Evolutionary conservation across 1,284 basidiomycete species (phyloP), one percentile per base, ranked within the genome.

Genomic region (Chalciporus sp.): DNA sequence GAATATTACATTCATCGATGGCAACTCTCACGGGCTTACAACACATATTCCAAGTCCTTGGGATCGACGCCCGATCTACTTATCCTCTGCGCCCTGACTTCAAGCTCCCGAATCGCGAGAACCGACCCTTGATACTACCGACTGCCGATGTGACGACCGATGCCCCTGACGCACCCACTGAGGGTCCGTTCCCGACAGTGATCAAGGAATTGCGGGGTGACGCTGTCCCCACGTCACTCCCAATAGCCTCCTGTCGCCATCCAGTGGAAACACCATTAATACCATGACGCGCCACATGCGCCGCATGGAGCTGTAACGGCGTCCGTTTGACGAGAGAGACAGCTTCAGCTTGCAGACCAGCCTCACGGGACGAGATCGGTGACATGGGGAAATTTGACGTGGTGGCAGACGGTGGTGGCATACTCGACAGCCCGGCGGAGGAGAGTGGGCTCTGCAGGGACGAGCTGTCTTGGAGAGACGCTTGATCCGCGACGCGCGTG

Each of bases 201-300:
- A 90, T 82, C 67, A 87, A 79, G 5, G 89, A 91, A 55, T 85
- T 82, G 41, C 82, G 84, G 16, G 83, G 84, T 5, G 88, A 90
- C 46, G 80, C 83, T 3, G 76, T 78, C 12, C 83, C 70, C 1
- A 79, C 76, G 61, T 88, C 88, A 59, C 80, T 83, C 0, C 77
- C 79, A 14, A 72, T 70, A 42, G 71, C 74, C 42, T 88, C 86
- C 27, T 81, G 82, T 12, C 86, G 88, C 41, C 86, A 88, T 7
- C 85, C 85, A 2, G 85, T 88, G 17, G 89, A 81, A 2, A 92
- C 85, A 1, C 86, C 89, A 46, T 84, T 86, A 70, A 92, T 86
- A 4, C 90, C 90, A 62, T 92, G 88, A 28, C 87, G 80, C 16
- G 89, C 83, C 9, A 92, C 77, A 59, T 92, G 85, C 1, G 89